Evolutionary conservation across 2,329 filamentous ascomycete species (phyloP).

Genomic region (Curvularia verruculosa): DNA sequence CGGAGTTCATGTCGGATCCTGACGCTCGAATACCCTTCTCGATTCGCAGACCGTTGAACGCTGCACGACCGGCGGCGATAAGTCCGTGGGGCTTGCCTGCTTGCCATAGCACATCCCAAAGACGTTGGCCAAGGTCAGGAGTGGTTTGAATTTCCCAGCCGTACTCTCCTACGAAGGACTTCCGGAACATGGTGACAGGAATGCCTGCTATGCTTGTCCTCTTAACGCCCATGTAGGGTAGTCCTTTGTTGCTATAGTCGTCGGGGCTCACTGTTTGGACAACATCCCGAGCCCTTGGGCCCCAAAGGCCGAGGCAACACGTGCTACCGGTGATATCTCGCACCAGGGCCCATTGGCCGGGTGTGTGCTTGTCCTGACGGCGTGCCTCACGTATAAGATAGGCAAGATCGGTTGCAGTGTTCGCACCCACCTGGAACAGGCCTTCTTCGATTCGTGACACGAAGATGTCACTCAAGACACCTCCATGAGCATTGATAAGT

Average conservation of each 20-base stretch:
- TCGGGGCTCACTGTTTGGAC: slow-evolving; percentile 54
- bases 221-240: slow-evolving; percentile 61
- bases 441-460: slow-evolving; percentile 60
- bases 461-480: slow-evolving; percentile 64
- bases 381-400: slow-evolving; percentile 63
- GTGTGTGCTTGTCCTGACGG: slow-evolving; percentile 51
- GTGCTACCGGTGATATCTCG: slow-evolving; percentile 66
- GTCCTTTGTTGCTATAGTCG: slow-evolving; percentile 54
- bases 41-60: slow-evolving; percentile 64
- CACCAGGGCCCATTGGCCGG: slow-evolving; percentile 57
- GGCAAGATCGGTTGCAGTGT: slow-evolving; percentile 60
- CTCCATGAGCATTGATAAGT: slow-evolving; percentile 60
- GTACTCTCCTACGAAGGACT: slow-evolving; percentile 66
- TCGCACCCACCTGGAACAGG: slow-evolving; percentile 63
- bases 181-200: slow-evolving; percentile 61
- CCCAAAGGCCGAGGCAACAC: slow-evolving; percentile 68
- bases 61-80: slow-evolving; percentile 63
- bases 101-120: slow-evolving; percentile 65
- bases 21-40: slow-evolving; percentile 66
- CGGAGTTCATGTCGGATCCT: slow-evolving; percentile 65
- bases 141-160: slow-evolving; percentile 69
- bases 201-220: slow-evolving; percentile 59
- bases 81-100: slow-evolving; percentile 63
- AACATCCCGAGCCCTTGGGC: slow-evolving; percentile 61
- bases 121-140: slow-evolving; percentile 62